Evolutionary conservation across 2,329 filamentous ascomycete species (phyloP).

Genomic region (Ophiosphaerella herpotricha): DNA sequence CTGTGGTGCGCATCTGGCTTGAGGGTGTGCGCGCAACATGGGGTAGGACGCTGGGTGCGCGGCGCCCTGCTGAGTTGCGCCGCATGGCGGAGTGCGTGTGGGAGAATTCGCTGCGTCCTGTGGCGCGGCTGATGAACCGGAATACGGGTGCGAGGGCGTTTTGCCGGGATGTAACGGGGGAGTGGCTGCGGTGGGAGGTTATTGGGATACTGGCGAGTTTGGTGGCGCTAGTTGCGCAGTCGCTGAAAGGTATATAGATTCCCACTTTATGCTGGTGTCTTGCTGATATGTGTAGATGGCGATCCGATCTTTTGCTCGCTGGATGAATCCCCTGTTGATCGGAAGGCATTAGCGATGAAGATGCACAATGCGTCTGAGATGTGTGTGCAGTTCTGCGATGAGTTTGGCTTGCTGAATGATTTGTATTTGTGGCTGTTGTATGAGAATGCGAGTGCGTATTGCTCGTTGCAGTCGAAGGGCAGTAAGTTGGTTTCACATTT

Average conservation of each 20-base stretch:
- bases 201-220: conserved; percentile 47
- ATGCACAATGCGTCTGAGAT: conserved; percentile 34
- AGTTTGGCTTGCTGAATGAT: conserved; percentile 40
- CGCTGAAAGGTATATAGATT: conserved; percentile 26
- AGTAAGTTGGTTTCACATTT: conserved; percentile 21
- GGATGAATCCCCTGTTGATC: conserved; percentile 32
- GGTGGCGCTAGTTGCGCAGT: conserved; percentile 44
- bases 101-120: conserved; percentile 47
- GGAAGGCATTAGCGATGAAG: conserved; percentile 25
- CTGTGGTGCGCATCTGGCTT: conserved; percentile 39
- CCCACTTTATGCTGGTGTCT: conserved; percentile 1
- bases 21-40: conserved; percentile 32
- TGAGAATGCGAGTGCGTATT: conserved; percentile 32
- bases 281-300: conserved; percentile 21
- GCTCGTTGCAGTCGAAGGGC: conserved; percentile 32
- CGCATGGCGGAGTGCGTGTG: conserved; percentile 49
- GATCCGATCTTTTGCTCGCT: conserved; percentile 39
- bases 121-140: conserved; percentile 37
- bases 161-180: conserved; percentile 45
- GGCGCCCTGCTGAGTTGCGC: conserved; percentile 37
- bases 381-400: conserved; percentile 41
- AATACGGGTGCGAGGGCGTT: conserved; percentile 47
- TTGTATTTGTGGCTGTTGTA: conserved; percentile 42
- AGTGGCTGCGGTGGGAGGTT: conserved; percentile 51
- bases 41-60: conserved; percentile 27